These are phyloP conservation scores for Neurospora sp. DNA, from an alignment of 495 filamentous ascomycete genomes.

Conservation along the genomic window DNA sequence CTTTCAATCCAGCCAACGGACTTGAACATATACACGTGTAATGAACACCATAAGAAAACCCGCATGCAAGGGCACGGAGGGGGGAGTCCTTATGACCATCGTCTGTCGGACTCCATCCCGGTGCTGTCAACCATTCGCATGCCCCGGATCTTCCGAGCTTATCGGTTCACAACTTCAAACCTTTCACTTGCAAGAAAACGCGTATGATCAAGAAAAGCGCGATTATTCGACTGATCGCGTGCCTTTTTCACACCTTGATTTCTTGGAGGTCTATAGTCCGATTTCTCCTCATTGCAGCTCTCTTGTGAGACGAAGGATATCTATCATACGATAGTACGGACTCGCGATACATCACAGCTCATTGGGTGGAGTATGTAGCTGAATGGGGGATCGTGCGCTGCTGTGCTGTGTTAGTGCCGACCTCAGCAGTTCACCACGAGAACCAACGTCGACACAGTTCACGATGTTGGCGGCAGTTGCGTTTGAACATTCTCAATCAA, in stretches of 20 bases:
- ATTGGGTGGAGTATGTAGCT: background rate
- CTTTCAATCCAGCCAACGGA: background rate
- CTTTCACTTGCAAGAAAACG: too few relatives aligned
- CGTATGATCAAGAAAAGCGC: too few relatives aligned
- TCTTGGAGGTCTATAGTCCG: too few relatives aligned
- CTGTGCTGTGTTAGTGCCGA: background rate
- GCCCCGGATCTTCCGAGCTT: too few relatives aligned
- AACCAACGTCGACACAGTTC: background rate
- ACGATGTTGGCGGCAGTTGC: background rate
- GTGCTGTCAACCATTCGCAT: too few relatives aligned
- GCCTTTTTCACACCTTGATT: too few relatives aligned
- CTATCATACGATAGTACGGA: too few relatives aligned
- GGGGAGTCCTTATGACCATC: background rate
- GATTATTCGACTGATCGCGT: too few relatives aligned
- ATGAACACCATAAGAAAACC: background rate
- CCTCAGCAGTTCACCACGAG: background rate
- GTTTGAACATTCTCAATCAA: background rate
- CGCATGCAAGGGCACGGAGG: background rate
- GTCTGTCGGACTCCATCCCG: background rate
- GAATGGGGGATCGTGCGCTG: background rate
- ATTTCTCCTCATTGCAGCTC: too few relatives aligned
- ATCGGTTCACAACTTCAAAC: too few relatives aligned
- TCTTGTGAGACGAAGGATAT: too few relatives aligned
- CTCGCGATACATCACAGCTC: background rate
- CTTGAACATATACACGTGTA: background rate